Base-by-base conservation (phyloP, 2,329 filamentous ascomycete species). In the Paecilomyces sp. region DNA sequence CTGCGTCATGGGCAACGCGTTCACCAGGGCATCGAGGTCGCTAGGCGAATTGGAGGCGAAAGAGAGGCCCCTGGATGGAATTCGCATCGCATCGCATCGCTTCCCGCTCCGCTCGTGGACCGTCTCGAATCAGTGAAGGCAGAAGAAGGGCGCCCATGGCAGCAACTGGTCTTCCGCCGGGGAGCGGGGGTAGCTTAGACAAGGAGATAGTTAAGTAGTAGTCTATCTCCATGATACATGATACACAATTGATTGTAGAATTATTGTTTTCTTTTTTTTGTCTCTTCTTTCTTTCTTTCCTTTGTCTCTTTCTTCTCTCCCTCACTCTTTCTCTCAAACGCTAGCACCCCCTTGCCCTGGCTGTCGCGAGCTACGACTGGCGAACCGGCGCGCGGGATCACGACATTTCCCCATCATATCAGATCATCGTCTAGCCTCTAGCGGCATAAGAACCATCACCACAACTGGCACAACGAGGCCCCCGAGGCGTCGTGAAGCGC, bases 391-490 rank as follows among this genome's bases (percentile, higher is more conserved):
- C 18, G 28, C 54, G 66, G 71, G 70, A 75, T 76, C 71, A 74
- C 74, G 74, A 75, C 73, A 76, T 76, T 74, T 75, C 71, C 70
- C 71, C 74, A 74, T 74, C 71, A 63, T 68, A 76, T 75, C 71
- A 73, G 70, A 73, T 73, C 73, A 75, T 75, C 71, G 63, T 62
- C 65, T 67, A 71, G 69, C 63, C 62, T 60, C 56, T 55, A 60
- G 57, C 60, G 61, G 58, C 63, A 60, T 64, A 57, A 67, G 64
- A 67, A 64, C 11, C 64, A 67, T 66, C 64, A 57, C 60, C 56
- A 58, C 51, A 56, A 30, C 50, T 57, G 50, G 30, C 56, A 58
- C 51, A 56, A 30, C 50, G 57, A 52, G 30, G 56, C 59, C 56
- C 59, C 56, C 59, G 51, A 58, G 55, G 54, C 51, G 51, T 47